Evolutionary conservation across 1,284 basidiomycete species (phyloP), one percentile per base, ranked within the genome.

Genomic region (Phlebopus sp.): DNA sequence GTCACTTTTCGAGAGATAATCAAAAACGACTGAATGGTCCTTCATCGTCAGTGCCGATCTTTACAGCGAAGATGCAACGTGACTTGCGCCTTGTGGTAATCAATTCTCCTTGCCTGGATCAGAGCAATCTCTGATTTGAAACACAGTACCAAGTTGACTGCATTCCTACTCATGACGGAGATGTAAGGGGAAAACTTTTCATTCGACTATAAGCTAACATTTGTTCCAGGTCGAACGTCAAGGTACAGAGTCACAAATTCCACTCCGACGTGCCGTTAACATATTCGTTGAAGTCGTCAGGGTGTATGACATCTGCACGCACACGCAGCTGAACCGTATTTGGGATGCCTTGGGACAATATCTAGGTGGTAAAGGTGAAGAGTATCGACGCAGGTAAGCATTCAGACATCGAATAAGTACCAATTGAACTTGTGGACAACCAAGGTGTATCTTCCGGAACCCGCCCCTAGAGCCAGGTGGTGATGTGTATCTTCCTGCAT

Each of bases 1-100:
- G 84, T 0, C 75, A 81, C 51, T 86, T 86, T 58, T 84, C 83
- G 0, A 71, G 73, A 6, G 80, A 84, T 52, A 86, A 86, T 51
- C 81, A 86, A 54, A 86, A 84, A 61, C 64, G 72, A n/a, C 64
- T 86, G 13, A 80, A 72, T 25, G 75, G 73, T 0, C 50, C 67
- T 0, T 60, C 68, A 29, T 64, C 65, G 6, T 75, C 74, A 9
- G 62, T 83, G 2, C 82, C 84, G 0, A 76, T 86, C 7, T 86
- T 75, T 45, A 83, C 85, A 57, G 84, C 84, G 0, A 85, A 84
- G 59, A 79, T 86, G 76, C 82, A 79, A 1, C 54, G 74, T 0
- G 81, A 85, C 56, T 64, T 73, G 18, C 72, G 84, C 5, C 66
- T 86, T 3, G 73, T 86, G n/a, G 83, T 86, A 57, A 15, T 78